A percentile compares a stretch with the other conserved stretches of the same genome.
phyloP scores from a whole-genome alignment of 2,329 filamentous ascomycete species.

The Colletotrichum agaves region DNA sequence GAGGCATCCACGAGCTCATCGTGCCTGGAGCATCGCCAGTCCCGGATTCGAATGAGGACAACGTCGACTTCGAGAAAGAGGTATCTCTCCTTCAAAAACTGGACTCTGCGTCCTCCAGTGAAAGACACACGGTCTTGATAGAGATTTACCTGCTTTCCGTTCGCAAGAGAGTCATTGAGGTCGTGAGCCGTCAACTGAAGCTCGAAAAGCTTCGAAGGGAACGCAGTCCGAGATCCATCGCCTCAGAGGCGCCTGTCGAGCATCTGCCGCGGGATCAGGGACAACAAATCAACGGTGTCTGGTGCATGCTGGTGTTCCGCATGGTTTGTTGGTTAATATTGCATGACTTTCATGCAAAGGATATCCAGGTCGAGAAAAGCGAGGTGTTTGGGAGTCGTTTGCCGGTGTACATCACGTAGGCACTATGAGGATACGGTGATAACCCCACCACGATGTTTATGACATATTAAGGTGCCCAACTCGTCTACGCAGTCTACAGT shows the following conservation, averaged over 20 bases:
- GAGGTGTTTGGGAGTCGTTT: conserved; percentile 49
- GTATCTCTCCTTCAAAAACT: conserved; percentile 23
- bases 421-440: too few relatives aligned
- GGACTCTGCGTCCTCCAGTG: conserved; percentile 23
- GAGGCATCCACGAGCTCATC: not conserved
- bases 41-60: not conserved
- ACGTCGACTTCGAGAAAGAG: conserved; percentile 2
- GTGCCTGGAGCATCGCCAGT: not conserved
- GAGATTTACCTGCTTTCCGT: conserved; percentile 26
- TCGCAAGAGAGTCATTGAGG: conserved; percentile 21
- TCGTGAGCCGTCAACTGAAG: conserved; percentile 16
- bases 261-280: not conserved
- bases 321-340: conserved; percentile 52
- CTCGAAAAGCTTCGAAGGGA: not conserved
- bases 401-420: conserved; percentile 47
- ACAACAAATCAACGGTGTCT: conserved; percentile 41
- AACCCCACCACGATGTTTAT: too few relatives aligned
- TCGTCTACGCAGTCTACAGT: too few relatives aligned
- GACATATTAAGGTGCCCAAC: too few relatives aligned
- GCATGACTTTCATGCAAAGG: conserved; percentile 51
- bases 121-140: conserved; percentile 22
- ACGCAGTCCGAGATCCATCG: conserved; percentile 15
- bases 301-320: conserved; percentile 50
- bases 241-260: conserved; percentile 17
- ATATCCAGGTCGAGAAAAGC: conserved; percentile 47